A percentile compares a stretch with the other conserved stretches of the same genome.
Conservation (phyloP, 306 rosid genomes). For the Medicago ruthenica region DNA sequence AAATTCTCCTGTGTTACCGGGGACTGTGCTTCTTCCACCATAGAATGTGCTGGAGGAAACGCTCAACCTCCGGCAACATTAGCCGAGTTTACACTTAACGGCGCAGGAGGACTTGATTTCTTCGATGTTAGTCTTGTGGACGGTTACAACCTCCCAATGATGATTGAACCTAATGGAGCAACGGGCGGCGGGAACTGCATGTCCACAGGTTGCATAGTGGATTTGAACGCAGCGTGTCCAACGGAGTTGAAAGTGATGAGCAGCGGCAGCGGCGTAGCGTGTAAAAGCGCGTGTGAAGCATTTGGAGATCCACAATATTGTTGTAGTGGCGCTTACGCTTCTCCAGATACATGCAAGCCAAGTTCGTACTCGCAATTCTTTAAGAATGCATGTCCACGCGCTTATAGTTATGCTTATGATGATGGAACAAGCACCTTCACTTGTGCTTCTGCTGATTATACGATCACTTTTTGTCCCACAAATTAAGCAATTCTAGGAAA, state of each 20-base stretch:
- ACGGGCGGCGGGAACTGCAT: conserved; percentile 65
- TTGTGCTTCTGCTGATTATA: conserved; percentile 67
- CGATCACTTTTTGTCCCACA: conserved; percentile 68
- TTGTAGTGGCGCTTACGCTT: conserved; percentile 75
- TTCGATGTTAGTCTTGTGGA: conserved; percentile 91
- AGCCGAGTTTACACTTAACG: conserved; percentile 75
- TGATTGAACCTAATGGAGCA: conserved; percentile 60
- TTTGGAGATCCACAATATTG: conserved; percentile 78
- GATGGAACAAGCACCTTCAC: conserved; percentile 91
- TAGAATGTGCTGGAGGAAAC: conserved; percentile 61
- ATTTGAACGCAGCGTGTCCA: conserved; percentile 50
- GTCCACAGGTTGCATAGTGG: conserved; percentile 66
- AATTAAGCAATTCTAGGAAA: too few relatives aligned
- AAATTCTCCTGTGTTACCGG: conserved; percentile 76
- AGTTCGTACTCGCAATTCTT: conserved; percentile 71
- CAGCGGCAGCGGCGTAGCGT: conserved; percentile 57
- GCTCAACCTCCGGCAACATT: conserved; percentile 71
- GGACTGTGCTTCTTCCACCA: conserved; percentile 72
- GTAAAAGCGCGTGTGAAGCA: conserved; percentile 88
- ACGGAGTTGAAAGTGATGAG: conserved; percentile 44
- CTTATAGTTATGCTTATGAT: conserved; percentile 87
- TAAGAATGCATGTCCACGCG: conserved; percentile 75
- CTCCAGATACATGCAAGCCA: conserved; percentile 69
- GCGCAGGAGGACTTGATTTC: conserved; percentile 72
- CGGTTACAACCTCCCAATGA: conserved; percentile 82